phyloP scores from a whole-genome alignment of 805 yeast species.

The Candida sakaeoensis region DNA sequence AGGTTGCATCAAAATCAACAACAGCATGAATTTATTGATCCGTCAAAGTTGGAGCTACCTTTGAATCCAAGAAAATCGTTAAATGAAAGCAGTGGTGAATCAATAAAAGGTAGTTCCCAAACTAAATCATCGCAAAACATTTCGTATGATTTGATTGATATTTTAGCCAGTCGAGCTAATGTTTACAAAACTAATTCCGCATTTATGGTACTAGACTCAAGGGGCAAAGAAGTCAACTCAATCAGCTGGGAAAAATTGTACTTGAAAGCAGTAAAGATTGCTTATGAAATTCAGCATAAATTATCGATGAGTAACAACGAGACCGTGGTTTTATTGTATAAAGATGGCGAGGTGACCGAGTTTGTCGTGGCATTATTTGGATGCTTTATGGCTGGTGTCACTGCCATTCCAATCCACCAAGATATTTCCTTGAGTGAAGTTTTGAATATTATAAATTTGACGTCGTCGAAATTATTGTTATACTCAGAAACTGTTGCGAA shows the following conservation, averaged over 20 bases:
- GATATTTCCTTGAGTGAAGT: conserved; percentile 68
- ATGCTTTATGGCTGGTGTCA: conserved; percentile 88
- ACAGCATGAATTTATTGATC: conserved; percentile 20
- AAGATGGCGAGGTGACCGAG: conserved; percentile 78
- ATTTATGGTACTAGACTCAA: conserved; percentile 63
- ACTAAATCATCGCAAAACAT: not conserved
- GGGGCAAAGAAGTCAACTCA: conserved; percentile 73
- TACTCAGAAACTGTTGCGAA: conserved; percentile 78
- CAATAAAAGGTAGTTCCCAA: conserved; percentile 11
- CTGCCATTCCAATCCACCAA: conserved; percentile 89
- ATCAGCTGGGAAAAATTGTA: conserved; percentile 91
- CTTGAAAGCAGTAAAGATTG: conserved; percentile 79
- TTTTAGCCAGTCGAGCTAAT: conserved; percentile 69
- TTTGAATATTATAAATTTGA: conserved; percentile 62
- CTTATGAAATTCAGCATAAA: conserved; percentile 74
- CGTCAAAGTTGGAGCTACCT: conserved; percentile 50
- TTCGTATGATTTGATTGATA: conserved; percentile 54
- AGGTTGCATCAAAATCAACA: conserved; percentile 32
- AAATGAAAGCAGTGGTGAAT: conserved; percentile 1
- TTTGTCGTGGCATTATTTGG: conserved; percentile 85
- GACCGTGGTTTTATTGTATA: conserved; percentile 79
- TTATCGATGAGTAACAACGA: conserved; percentile 75
- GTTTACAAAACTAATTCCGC: conserved; percentile 64
- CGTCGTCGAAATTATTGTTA: conserved; percentile 74
- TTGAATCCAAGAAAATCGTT: conserved; percentile 53